A percentile compares a stretch with the other conserved stretches of the same genome.
phyloP scores from a whole-genome alignment of 2,329 filamentous ascomycete species.

The Incumbomyces delicatus region DNA sequence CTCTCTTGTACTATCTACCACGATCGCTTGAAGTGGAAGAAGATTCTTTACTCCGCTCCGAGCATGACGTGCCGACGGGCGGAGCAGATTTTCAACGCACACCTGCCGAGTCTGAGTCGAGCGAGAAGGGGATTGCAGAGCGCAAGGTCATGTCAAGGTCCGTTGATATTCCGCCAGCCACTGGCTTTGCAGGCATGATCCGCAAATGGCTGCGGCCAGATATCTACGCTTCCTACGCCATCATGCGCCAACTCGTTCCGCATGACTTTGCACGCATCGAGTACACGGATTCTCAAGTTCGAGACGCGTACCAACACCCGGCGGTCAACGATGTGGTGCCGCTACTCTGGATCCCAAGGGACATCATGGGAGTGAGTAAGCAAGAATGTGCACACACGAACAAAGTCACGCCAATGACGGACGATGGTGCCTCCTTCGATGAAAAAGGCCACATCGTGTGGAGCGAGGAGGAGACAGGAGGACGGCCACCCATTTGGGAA shows the following conservation, averaged over 20 bases:
- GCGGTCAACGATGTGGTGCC: conserved; percentile 54
- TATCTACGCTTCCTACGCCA: conserved; percentile 61
- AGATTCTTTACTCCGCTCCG: conserved; percentile 32
- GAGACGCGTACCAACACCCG: conserved; percentile 65
- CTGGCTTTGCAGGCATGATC: conserved; percentile 28
- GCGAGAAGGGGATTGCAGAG: conserved; percentile 25
- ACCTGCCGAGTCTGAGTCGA: conserved; percentile 21
- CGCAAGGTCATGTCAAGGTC: conserved; percentile 22
- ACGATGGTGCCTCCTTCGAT: conserved; percentile 62
- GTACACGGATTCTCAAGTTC: conserved; percentile 53
- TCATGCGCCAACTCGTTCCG: conserved; percentile 61
- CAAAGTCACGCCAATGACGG: conserved; percentile 66
- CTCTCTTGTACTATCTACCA: conserved; percentile 69
- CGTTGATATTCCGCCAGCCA: conserved; percentile 20
- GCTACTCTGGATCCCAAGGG: conserved; percentile 75
- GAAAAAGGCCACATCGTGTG: conserved; percentile 59
- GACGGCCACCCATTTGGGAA: conserved; percentile 49
- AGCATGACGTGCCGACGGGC: conserved; percentile 24
- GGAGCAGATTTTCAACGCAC: conserved; percentile 26
- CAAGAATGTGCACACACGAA: conserved; percentile 68
- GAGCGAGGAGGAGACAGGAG: conserved; percentile 41
- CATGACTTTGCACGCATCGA: conserved; percentile 43
- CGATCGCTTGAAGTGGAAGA: conserved; percentile 57
- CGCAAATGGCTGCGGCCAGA: conserved; percentile 64
- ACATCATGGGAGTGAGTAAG: conserved; percentile 61